These are phyloP conservation scores for Pleoardoris graminearum DNA, from an alignment of 2,329 filamentous ascomycete species.

Conservation along the genomic window DNA sequence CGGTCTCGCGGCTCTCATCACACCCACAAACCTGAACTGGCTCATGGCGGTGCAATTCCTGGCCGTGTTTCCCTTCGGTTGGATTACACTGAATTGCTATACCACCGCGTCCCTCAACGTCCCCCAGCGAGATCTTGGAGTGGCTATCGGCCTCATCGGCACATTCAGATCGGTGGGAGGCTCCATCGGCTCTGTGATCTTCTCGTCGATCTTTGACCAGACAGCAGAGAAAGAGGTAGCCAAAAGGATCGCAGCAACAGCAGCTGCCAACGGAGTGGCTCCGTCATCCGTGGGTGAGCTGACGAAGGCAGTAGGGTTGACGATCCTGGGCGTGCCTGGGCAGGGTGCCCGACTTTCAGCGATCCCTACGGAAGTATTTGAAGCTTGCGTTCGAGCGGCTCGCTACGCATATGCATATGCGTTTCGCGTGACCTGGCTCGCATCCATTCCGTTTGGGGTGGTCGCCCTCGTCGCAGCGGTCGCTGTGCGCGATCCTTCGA, in stretches of 20 bases:
- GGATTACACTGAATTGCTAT: slow-evolving; percentile 26
- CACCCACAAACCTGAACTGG: slow-evolving; percentile 21
- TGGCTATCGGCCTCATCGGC: slow-evolving; percentile 26
- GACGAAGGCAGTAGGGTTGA: slow-evolving; percentile 36
- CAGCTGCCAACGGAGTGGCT: slow-evolving; percentile 29
- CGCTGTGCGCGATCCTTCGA: slow-evolving; percentile 33
- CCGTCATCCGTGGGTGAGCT: slow-evolving; percentile 21
- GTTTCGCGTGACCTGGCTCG: slow-evolving; percentile 29
- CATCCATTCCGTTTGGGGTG: slow-evolving; percentile 31
- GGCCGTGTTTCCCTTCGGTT: slow-evolving; percentile 29
- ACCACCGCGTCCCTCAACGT: slow-evolving; percentile 24
- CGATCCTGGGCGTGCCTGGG: slow-evolving; percentile 35
- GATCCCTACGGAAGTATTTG: slow-evolving; percentile 13
- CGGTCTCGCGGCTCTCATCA: slow-evolving; percentile 27
- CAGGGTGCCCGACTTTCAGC: slow-evolving; percentile 19
- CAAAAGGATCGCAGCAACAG: slow-evolving; percentile 31
- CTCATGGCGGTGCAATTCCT: slow-evolving; percentile 27
- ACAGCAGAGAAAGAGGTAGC: slow-evolving; percentile 32
- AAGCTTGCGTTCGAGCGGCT: slow-evolving; percentile 25
- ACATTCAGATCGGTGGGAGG: slow-evolving; percentile 26
- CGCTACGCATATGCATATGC: slow-evolving; percentile 36
- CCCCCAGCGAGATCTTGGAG: slow-evolving; percentile 24
- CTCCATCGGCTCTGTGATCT: slow-evolving; percentile 25
- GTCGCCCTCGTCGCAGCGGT: slow-evolving; percentile 21
- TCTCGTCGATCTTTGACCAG: slow-evolving; percentile 24